These are phyloP conservation scores for Trichosporon ovoides DNA, from an alignment of 1,284 basidiomycete species.

Conservation along the genomic window DNA sequence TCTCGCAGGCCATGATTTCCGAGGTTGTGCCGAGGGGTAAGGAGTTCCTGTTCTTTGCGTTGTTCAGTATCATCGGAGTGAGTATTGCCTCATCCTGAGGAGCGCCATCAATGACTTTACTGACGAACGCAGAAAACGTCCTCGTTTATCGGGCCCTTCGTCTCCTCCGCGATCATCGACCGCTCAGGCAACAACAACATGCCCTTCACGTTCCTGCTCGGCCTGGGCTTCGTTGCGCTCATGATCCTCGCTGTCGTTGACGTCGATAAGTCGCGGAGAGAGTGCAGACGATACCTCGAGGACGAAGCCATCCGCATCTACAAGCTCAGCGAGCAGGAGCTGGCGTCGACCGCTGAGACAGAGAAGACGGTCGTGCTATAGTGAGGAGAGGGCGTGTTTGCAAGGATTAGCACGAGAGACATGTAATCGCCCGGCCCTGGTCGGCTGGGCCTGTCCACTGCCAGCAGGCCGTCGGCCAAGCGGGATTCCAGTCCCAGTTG, in stretches of 20 bases:
- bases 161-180: slow-evolving; percentile 27
- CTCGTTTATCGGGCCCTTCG: slow-evolving; percentile 23
- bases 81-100: slow-evolving; percentile 75
- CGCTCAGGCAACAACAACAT: slow-evolving; percentile 20
- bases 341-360: background rate
- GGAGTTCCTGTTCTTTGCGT: slow-evolving; percentile 41
- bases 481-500: too few relatives aligned
- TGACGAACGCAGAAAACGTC: slow-evolving; percentile 31
- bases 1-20: slow-evolving; percentile 52
- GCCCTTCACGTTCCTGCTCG: slow-evolving; percentile 28
- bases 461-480: too few relatives aligned
- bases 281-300: slow-evolving; percentile 33
- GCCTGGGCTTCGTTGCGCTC: slow-evolving; percentile 16
- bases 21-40: slow-evolving; percentile 29
- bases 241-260: slow-evolving; percentile 19
- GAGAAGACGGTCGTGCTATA: too few relatives aligned
- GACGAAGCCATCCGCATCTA: slow-evolving; percentile 39
- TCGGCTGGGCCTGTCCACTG: too few relatives aligned
- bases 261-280: slow-evolving; percentile 20
- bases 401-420: too few relatives aligned
- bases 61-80: slow-evolving; percentile 42
- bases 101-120: slow-evolving; percentile 71
- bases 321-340: slow-evolving; percentile 14
- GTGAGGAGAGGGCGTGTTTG: too few relatives aligned
- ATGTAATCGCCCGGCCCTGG: too few relatives aligned